A percentile compares a stretch with the other conserved stretches of the same genome.
Conservation (phyloP, 345 rosid genomes). For the Clarkia xantiana region DNA sequence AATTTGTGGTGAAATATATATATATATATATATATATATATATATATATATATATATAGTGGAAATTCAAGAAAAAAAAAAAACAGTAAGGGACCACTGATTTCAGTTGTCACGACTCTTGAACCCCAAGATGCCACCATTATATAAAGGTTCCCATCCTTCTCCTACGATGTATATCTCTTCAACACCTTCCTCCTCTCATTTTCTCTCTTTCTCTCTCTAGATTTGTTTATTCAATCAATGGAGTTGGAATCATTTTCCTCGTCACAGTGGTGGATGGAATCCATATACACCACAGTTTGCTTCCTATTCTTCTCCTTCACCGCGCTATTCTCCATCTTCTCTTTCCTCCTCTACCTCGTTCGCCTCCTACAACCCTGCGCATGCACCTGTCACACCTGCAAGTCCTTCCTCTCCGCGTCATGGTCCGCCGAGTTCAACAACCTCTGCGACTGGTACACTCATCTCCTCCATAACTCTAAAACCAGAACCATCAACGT, state of each 20-base stretch:
- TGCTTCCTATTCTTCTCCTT: slow-evolving; percentile 22
- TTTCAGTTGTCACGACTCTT: too few relatives aligned
- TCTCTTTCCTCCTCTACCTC: slow-evolving; percentile 19
- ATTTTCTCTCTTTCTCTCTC: slow-evolving; percentile 1
- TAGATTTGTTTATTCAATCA: neutral
- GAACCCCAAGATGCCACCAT: too few relatives aligned
- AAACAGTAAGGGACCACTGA: too few relatives aligned
- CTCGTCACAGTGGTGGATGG: slow-evolving; percentile 3
- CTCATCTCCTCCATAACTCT: slow-evolving; percentile 28
- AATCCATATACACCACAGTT: slow-evolving; percentile 7
- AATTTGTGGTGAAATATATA: neutral
- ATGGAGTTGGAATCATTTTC: slow-evolving; percentile 13
- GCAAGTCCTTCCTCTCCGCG: slow-evolving; percentile 16
- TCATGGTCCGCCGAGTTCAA: slow-evolving; percentile 25
- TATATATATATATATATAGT: neutral
- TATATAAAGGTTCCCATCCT: too few relatives aligned
- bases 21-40: neutral
- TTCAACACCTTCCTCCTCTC: neutral
- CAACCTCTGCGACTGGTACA: slow-evolving; percentile 34
- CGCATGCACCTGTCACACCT: slow-evolving; percentile 23
- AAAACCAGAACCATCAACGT: slow-evolving; percentile 25
- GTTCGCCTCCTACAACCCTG: slow-evolving; percentile 15
- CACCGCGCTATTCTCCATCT: slow-evolving; percentile 14
- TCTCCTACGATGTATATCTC: too few relatives aligned
- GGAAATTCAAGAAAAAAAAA: neutral